phyloP scores from a whole-genome alignment of 2,329 filamentous ascomycete genomes.

The Akanthomyces muscarius region DNA sequence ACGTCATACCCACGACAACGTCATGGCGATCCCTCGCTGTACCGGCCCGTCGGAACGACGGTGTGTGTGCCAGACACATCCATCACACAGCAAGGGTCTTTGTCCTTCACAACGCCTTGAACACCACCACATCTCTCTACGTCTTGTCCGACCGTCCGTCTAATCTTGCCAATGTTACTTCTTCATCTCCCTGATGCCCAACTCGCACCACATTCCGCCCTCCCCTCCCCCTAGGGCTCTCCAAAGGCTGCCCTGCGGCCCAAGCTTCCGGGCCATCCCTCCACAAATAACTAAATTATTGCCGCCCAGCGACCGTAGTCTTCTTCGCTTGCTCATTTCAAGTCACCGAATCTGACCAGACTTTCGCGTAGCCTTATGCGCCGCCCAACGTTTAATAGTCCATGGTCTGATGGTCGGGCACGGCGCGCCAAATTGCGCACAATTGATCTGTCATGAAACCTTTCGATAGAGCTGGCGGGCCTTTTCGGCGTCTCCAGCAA shows the following conservation, averaged over 20 bases:
- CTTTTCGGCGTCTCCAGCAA: no score
- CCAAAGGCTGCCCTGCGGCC: neutral
- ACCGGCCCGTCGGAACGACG: no score
- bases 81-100: neutral
- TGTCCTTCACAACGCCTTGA: neutral
- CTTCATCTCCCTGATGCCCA: slow-evolving; percentile 14
- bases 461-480: neutral
- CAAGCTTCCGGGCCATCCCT: slow-evolving; percentile 4
- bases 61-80: no score
- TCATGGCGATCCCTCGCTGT: no score
- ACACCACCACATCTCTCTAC: neutral
- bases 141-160: neutral
- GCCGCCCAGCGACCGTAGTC: neutral
- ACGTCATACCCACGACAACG: no score
- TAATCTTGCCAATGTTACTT: neutral
- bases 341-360: slow-evolving; percentile 7
- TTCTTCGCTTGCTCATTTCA: neutral
- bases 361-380: neutral
- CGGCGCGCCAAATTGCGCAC: neutral
- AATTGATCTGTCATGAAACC: neutral
- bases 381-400: neutral
- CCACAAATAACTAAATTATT: neutral
- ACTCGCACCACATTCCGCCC: neutral
- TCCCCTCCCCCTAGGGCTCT: neutral
- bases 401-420: neutral